Evolutionary conservation across 768 basidiomycete species (phyloP), one percentile per base, ranked within the genome.

Genomic region (Russula dissimulans): DNA sequence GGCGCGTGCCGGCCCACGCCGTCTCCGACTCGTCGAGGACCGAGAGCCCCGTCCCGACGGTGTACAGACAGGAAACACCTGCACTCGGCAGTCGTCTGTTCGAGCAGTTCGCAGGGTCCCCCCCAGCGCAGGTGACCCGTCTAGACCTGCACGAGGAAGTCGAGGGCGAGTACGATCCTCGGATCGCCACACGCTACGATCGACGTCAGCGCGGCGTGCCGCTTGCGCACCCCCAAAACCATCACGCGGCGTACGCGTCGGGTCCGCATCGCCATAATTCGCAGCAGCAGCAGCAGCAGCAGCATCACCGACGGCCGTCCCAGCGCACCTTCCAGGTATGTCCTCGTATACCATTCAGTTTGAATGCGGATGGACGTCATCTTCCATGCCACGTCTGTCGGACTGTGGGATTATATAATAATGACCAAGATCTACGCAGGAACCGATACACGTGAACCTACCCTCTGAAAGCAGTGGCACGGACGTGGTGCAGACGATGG

Each of bases 401-500:
- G 22, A 42, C 46, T 61, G 56, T 57, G 22, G 11, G 17, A 52
- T 42, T 22, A 17, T 46, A 8, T 5, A 15, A 47, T 32, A 4
- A 31, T 26, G 5, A n/a, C 52, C 14, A n/a, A n/a, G n/a, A n/a
- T n/a, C n/a, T n/a, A 4, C 6, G 47, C 43, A 62, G 60, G 39
- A 38, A 31, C 36, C 60, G 9, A 15, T 32, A 31, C 56, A 61
- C 34, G 17, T 53, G 44, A 43, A 11, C 11, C 46, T 52, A 10
- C 42, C 45, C 4, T 44, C 62, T 39, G 59, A 60, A 26, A 60
- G 46, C 29, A 61, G 58, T 39, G 45, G 59, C 38, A 56, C 65
- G 5, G 63, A 64, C 47, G 59, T 66, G 31, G 12, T 64, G 14
- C 65, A 64, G 48, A n/a, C 38, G 34, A 38, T 60, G 34, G 65